These are phyloP conservation scores for Teratosphaeria gauchensis DNA, from an alignment of 2,329 filamentous ascomycete species.

Conservation along the genomic window DNA sequence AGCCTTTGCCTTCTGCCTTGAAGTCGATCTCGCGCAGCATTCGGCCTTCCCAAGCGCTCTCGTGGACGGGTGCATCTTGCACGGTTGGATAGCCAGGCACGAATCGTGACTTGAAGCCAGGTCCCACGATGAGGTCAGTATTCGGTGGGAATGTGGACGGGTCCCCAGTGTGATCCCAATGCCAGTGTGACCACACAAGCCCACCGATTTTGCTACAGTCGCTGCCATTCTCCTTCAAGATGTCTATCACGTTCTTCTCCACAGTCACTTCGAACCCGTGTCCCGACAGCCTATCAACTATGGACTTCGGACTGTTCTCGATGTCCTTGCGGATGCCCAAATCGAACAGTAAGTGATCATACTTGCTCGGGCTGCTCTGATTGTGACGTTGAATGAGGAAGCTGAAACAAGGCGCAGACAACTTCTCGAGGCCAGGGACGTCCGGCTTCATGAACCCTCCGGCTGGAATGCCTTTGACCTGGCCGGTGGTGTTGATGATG, in stretches of 20 bases:
- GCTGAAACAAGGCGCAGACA: slow-evolving; percentile 31
- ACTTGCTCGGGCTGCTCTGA: slow-evolving; percentile 3
- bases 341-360: slow-evolving; percentile 26
- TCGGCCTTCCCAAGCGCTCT: slow-evolving; percentile 30
- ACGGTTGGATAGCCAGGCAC: slow-evolving; percentile 34
- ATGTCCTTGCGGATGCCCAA: slow-evolving; percentile 36
- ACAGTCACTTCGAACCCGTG: slow-evolving; percentile 28
- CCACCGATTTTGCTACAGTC: slow-evolving; percentile 27
- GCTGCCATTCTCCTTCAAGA: slow-evolving; percentile 31
- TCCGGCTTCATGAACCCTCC: slow-evolving; percentile 23
- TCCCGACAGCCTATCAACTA: slow-evolving; percentile 16
- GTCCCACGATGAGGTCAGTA: slow-evolving; percentile 23
- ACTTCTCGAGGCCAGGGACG: slow-evolving; percentile 26
- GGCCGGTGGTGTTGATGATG: slow-evolving; percentile 20
- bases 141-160: slow-evolving; percentile 31
- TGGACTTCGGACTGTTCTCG: slow-evolving; percentile 25
- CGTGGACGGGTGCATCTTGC: slow-evolving; percentile 24
- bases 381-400: slow-evolving; percentile 38
- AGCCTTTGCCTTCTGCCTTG: slow-evolving; percentile 17
- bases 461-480: slow-evolving; percentile 8
- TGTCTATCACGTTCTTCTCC: slow-evolving; percentile 33
- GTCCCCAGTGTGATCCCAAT: slow-evolving; percentile 31
- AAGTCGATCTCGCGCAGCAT: slow-evolving; percentile 28
- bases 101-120: slow-evolving; percentile 30
- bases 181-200: slow-evolving; percentile 25